phyloP scores from a whole-genome alignment of 176 grass and related monocot genomes.

The Cenchrus purpureus region DNA sequence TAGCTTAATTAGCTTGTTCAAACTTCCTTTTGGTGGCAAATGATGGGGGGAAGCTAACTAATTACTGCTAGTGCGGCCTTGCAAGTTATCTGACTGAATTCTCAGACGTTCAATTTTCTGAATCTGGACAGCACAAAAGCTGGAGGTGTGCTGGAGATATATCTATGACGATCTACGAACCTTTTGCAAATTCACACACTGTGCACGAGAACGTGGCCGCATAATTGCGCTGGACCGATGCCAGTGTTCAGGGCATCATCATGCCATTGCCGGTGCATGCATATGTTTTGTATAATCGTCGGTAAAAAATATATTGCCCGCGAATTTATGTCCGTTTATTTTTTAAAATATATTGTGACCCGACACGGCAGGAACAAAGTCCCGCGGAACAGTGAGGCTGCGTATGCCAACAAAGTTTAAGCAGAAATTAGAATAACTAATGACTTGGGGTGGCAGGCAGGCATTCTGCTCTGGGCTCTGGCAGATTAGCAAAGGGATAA shows the following conservation, averaged over 20 bases:
- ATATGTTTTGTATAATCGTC: neutral
- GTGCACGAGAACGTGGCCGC: constrained; percentile 27
- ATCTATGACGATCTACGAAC: neutral
- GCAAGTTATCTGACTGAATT: constrained; percentile 4
- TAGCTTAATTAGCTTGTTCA: neutral
- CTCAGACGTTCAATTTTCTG: neutral
- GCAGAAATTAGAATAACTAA: constrained; percentile 29
- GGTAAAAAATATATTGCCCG: constrained; percentile 1
- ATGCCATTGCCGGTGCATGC: neutral
- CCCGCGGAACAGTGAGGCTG: neutral
- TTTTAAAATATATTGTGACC: neutral
- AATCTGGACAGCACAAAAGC: neutral
- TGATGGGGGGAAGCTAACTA: neutral
- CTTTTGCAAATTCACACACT: constrained; percentile 13
- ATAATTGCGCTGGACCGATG: constrained; percentile 39
- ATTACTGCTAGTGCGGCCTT: neutral
- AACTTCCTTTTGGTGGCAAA: neutral
- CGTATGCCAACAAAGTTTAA: neutral
- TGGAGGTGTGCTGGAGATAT: constrained; percentile 30
- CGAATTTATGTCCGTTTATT: neutral
- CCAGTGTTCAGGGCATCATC: constrained; percentile 25
- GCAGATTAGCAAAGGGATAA: neutral
- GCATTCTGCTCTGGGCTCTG: neutral
- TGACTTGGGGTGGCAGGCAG: constrained; percentile 18
- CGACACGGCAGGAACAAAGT: constrained; percentile 10